Base-by-base conservation (phyloP, 2,329 filamentous ascomycete genomes). In the Hypoxylon sp. region DNA sequence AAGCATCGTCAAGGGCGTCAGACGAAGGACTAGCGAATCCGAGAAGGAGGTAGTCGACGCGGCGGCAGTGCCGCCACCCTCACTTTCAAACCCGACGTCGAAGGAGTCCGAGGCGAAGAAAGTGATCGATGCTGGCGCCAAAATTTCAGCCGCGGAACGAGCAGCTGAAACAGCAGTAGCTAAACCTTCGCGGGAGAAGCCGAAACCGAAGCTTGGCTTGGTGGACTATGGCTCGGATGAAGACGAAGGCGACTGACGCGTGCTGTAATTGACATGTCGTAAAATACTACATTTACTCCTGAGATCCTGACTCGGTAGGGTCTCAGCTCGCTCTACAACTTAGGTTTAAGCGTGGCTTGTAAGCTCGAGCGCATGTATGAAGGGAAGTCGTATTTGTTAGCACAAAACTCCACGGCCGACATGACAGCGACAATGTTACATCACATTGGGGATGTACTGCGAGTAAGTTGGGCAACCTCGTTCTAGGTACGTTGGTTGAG, bases 191-290 rank as follows among this genome's bases (percentile, higher is more conserved):
- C 51, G 54, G 15, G 37, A 60, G 19, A 78, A 76, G 58, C 64
- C 76, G 19, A 78, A 76, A 57, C 64, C 76, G 2, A 72, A 74
- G 6, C 53, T 81, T 47, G 80, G 79, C 0, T 71, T 88, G 39
- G 85, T 87, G 11, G 81, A 79, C 59, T 89, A 88, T 65, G 85
- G 81, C 4, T 88, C 85, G 1, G 85, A 87, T 47, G 79, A 81
- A 17, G 82, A 84, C 44, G 81, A 84, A 20, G 75, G 73, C 15
- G 68, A 68, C 47, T 67, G 56, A 50, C 15, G 24, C 6, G 8
- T 8, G n/a, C 44, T 17, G 10, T 28, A 13, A 15, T 20, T 8
- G 19, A 5, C 22, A n/a, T 8, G 30, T 32, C 2, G 2, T 13
- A 34, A 15, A 34, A 13, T 13, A 34, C 17, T 41, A 13, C 37